Evolutionary conservation across 164 flowering plant genomes (phyloP).

Genomic region (Vitis rupestris): DNA sequence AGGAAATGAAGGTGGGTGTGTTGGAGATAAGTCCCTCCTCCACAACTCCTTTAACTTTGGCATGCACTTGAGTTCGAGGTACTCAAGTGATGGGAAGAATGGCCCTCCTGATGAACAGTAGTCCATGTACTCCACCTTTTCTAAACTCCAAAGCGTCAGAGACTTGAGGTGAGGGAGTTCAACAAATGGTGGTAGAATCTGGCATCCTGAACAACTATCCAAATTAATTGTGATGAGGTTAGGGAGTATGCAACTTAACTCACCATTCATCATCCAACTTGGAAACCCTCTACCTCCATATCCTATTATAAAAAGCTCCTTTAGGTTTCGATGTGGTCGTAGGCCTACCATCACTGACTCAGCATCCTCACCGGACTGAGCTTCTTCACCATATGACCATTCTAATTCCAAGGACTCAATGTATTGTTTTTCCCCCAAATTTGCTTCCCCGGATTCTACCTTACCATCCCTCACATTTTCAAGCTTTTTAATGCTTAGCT

Average conservation of each 20-base stretch:
- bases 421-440: background rate
- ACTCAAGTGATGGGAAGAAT: background rate
- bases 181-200: background rate
- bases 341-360: background rate
- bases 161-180: background rate
- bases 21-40: background rate
- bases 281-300: background rate
- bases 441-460: background rate
- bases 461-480: background rate
- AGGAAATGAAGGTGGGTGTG: background rate
- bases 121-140: background rate
- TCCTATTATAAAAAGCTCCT: no score
- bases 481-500: background rate
- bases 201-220: background rate
- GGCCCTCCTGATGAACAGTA: no score
- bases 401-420: background rate
- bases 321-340: background rate
- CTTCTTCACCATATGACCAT: background rate
- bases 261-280: background rate
- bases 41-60: background rate
- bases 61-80: background rate
- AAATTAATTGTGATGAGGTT: background rate
- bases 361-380: no score
- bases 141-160: background rate
- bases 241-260: background rate